Percentiles rank a stretch among this genome's conserved stretches.
phyloP scores from a whole-genome alignment of 2,329 filamentous ascomycete species.

The Colletotrichum sp. region DNA sequence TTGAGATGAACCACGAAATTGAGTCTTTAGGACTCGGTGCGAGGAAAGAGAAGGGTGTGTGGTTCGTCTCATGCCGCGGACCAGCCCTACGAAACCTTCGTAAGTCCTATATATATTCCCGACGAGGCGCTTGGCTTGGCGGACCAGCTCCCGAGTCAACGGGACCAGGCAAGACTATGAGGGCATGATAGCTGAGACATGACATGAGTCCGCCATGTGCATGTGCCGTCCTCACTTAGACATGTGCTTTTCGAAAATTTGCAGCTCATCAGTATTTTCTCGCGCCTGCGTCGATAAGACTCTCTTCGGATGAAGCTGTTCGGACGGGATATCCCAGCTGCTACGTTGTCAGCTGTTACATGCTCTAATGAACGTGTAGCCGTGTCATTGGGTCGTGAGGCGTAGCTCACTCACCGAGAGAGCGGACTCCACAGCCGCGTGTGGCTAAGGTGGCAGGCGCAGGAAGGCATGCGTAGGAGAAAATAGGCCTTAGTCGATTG shows the following conservation, averaged over 20 bases:
- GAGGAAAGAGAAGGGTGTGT: not conserved
- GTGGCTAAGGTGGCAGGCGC: not conserved
- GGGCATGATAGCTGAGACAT: not conserved
- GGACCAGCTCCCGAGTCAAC: not conserved
- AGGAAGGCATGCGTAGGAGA: not conserved
- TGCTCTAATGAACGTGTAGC: not conserved
- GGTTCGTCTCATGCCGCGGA: not conserved
- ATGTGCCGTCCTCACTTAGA: not conserved
- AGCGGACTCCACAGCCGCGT: not conserved
- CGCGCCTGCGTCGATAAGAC: not conserved
- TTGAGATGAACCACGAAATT: not conserved
- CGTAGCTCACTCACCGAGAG: not conserved
- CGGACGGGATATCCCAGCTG: not conserved
- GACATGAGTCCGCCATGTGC: not conserved
- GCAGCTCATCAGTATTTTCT: not conserved
- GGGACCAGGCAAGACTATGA: not conserved
- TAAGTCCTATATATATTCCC: not conserved
- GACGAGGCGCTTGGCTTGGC: not conserved
- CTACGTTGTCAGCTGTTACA: not conserved
- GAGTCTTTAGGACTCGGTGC: not conserved
- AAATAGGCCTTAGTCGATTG: not conserved
- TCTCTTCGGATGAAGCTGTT: not conserved
- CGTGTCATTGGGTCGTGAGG: not conserved
- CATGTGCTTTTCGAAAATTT: not conserved
- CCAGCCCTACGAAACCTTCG: not conserved